These are phyloP conservation scores for Xylariaceae sp. DNA, from an alignment of 2,329 filamentous ascomycete species.

Conservation along the genomic window DNA sequence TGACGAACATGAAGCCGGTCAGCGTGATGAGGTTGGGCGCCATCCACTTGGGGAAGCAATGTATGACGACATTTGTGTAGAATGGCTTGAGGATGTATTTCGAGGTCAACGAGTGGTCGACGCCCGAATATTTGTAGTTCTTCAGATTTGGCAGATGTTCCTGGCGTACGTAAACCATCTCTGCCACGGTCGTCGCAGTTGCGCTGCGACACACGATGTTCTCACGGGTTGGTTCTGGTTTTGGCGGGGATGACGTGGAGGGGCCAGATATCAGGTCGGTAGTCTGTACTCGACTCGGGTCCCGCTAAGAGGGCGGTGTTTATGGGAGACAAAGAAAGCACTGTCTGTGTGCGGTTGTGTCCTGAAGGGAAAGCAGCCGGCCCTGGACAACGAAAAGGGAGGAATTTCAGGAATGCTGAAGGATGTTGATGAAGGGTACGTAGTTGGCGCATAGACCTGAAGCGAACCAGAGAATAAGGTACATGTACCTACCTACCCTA, in stretches of 20 bases:
- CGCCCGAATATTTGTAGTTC: constrained; percentile 90
- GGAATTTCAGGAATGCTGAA: not conserved
- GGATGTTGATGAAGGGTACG: too few species aligned
- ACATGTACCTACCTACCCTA: not conserved
- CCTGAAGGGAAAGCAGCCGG: too few species aligned
- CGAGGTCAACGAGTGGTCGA: constrained; percentile 86
- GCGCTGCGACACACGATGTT: not conserved
- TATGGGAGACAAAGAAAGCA: not conserved
- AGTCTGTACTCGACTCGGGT: not conserved
- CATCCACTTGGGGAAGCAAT: constrained; percentile 93
- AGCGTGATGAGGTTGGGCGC: constrained; percentile 86
- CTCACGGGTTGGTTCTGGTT: not conserved
- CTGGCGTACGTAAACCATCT: constrained; percentile 94
- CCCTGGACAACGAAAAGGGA: not conserved
- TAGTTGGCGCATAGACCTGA: not conserved
- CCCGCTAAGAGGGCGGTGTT: not conserved
- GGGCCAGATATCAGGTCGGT: not conserved
- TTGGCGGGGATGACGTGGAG: too few species aligned
- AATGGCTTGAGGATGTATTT: constrained; percentile 96
- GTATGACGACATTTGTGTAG: constrained; percentile 91
- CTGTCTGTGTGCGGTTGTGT: not conserved
- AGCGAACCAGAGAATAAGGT: not conserved
- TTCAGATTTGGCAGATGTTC: constrained; percentile 82
- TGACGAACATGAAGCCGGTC: constrained; percentile 83
- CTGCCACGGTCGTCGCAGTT: constrained; percentile 1